phyloP scores from a whole-genome alignment of 305 asterid species.

The Lippia alba region DNA sequence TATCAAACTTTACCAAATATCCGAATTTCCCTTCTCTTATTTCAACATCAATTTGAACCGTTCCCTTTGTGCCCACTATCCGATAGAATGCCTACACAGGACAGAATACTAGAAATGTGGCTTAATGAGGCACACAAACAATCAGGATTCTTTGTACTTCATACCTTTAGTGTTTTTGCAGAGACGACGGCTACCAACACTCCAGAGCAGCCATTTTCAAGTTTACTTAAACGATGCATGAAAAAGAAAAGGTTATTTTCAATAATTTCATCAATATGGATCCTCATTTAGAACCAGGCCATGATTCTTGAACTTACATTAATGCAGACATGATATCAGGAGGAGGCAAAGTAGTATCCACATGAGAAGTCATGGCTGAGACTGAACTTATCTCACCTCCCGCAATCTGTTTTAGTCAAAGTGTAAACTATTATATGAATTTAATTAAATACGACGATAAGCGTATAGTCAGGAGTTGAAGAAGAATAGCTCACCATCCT shows the following conservation, averaged over 20 bases:
- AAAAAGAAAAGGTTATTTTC: background rate
- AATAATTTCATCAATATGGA: constrained; percentile 11
- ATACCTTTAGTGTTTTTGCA: constrained; percentile 59
- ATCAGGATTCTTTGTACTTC: constrained; percentile 4
- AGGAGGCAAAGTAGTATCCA: constrained; percentile 62
- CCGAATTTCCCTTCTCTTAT: constrained; percentile 50
- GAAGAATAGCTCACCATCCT: constrained; percentile 56
- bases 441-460: background rate
- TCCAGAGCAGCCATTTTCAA: constrained; percentile 70
- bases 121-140: background rate
- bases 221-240: constrained; percentile 43
- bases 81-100: constrained; percentile 48
- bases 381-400: constrained; percentile 61
- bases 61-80: constrained; percentile 64
- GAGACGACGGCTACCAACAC: constrained; percentile 60
- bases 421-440: constrained; percentile 8
- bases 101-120: background rate
- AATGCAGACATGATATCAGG: constrained; percentile 69
- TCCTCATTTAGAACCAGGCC: too few relatives aligned
- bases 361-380: constrained; percentile 64
- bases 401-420: constrained; percentile 46
- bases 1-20: constrained; percentile 44
- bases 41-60: constrained; percentile 60
- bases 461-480: background rate
- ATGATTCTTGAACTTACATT: constrained; percentile 50